Conservation (phyloP, 1,284 basidiomycete genomes). For the Ustilago lituana region DNA sequence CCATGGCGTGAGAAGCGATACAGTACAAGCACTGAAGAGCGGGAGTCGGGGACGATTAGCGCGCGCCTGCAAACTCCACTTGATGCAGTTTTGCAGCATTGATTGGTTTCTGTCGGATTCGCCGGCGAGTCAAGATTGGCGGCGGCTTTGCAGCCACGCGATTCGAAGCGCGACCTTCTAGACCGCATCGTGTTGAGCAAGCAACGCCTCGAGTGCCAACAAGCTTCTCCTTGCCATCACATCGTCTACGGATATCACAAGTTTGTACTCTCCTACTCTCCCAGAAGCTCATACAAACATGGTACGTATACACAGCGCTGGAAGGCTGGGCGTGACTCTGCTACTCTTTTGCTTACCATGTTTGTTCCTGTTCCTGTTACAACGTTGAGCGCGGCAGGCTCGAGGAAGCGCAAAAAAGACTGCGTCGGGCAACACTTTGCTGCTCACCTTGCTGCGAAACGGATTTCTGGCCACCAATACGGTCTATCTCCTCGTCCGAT, state of each 20-base stretch:
- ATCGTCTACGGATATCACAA: no score
- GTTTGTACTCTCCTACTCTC: no score
- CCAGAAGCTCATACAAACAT: background rate
- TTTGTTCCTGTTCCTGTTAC: background rate
- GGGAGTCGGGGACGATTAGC: background rate
- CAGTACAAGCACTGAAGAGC: no score
- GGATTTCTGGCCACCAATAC: slow-evolving; percentile 62
- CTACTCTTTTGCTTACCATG: no score
- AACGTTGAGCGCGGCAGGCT: slow-evolving; percentile 35
- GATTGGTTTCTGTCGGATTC: no score
- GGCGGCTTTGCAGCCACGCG: background rate
- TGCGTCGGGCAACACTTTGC: slow-evolving; percentile 54
- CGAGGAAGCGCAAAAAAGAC: slow-evolving; percentile 53
- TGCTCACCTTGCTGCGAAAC: slow-evolving; percentile 48
- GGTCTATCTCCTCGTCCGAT: slow-evolving; percentile 52
- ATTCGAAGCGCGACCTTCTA: no score
- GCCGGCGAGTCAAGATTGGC: slow-evolving; percentile 4
- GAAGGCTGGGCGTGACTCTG: no score
- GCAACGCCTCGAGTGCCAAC: no score
- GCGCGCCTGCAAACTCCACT: slow-evolving; percentile 5
- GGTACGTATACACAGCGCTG: background rate
- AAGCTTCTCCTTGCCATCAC: no score
- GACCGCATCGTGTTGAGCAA: no score
- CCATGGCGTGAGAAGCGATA: no score
- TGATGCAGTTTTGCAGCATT: background rate